Percentiles rank a stretch among this genome's conserved stretches.
Evolutionary conservation across 2,329 filamentous ascomycete species (phyloP).

Genomic region (Aspergillus carbonarius): DNA sequence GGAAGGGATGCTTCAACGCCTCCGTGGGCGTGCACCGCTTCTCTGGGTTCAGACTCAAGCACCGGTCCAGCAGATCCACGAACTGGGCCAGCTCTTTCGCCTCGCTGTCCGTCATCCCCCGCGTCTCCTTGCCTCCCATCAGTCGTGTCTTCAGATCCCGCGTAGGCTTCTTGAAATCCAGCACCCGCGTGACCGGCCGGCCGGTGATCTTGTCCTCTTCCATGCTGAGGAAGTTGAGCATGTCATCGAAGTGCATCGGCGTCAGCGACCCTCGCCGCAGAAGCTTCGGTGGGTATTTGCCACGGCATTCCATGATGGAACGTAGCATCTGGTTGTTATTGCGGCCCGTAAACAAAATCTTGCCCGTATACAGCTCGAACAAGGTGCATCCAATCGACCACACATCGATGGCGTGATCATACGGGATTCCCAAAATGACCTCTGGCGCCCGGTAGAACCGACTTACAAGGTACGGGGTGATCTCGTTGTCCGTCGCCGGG

Average conservation of each 20-base stretch:
- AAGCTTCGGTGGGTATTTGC: conserved; percentile 85
- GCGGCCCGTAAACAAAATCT: conserved; percentile 90
- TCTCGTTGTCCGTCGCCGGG: conserved; percentile 83
- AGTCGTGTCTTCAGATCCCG: conserved; percentile 81
- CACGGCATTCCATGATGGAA: conserved; percentile 92
- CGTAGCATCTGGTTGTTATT: conserved; percentile 99
- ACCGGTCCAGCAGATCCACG: conserved; percentile 83
- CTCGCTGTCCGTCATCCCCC: conserved; percentile 71
- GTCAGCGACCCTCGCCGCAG: conserved; percentile 78
- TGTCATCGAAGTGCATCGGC: conserved; percentile 77
- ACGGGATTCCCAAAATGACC: conserved; percentile 94
- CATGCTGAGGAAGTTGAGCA: conserved; percentile 78
- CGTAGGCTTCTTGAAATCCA: conserved; percentile 64
- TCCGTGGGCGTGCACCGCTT: conserved; percentile 85
- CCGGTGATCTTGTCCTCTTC: conserved; percentile 86
- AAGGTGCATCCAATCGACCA: conserved; percentile 98
- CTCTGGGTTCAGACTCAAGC: conserved; percentile 84
- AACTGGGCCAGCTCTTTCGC: conserved; percentile 78
- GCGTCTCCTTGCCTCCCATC: conserved; percentile 63
- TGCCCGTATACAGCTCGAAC: conserved; percentile 95
- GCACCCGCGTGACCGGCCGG: conserved; percentile 59
- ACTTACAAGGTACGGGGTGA: conserved; percentile 92
- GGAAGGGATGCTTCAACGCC: conserved; percentile 86
- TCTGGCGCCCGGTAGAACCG: conserved; percentile 97
- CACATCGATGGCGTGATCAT: conserved; percentile 91